Base-by-base conservation (phyloP, 257 asterid genomes). In the Salvia splendens region DNA sequence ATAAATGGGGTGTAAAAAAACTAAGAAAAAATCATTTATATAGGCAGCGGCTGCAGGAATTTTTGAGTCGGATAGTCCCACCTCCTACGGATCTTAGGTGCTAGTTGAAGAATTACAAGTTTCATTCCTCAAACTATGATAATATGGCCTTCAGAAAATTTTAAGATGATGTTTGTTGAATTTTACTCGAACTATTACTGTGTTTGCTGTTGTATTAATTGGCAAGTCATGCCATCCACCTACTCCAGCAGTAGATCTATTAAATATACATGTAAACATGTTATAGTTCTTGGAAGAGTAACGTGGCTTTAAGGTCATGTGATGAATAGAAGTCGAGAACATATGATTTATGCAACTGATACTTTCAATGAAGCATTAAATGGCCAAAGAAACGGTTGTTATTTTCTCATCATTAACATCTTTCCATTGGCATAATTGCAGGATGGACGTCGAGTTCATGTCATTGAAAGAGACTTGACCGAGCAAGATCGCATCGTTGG, bases 401-500 rank as follows among this genome's bases (percentile, higher is more conserved):
- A 46, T 0, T 20, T 14, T 64, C 60, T 53, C 53, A n/a, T 47
- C 70, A 45, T 46, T 30, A 49, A 57, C 56, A 20, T 12, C 8
- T 61, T 53, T 35, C 30, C 30, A 3, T 49, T 24, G 6, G 5
- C 20, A 11, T 68, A 48, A 42, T 46, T 73, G 67, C 75, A 89
- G 96, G 95, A 89, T 40, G 95, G 97, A 2, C 84, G 89, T 4
- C 78, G 78, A 48, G 92, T 90, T 58, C 95, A 68, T 57, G 89
- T 87, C 77, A 86, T 90, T 12, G 95, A 90, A 73, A 83, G 97
- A 67, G 95, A 90, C 85, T 68, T 90, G 70, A 80, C 77, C 0
- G 95, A 87, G 79, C 97, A 87, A 28, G 92, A 90, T 74, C 91
- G 97, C 32, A 87, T 87, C 3, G 94, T 86, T 1, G 97, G 97